Conservation (phyloP, 495 filamentous ascomycete species). For the Cercophora samala region DNA sequence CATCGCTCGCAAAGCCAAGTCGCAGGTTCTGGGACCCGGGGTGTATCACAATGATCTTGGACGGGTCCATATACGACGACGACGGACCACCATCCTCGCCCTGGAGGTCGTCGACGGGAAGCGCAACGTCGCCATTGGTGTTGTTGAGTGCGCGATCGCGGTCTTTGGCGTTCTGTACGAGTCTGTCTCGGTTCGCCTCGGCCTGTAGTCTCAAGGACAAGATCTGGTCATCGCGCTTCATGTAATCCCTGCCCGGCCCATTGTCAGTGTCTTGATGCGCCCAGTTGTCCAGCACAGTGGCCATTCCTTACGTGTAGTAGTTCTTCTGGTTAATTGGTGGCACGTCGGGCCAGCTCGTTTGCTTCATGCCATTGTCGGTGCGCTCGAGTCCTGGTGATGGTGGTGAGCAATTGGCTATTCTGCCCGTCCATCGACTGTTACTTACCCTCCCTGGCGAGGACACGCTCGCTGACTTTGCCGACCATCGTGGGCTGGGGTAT, state of each 20-base stretch:
- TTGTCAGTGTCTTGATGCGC: constrained; percentile 21
- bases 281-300: neutral
- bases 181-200: constrained; percentile 73
- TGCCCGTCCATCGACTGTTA: neutral
- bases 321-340: constrained; percentile 97
- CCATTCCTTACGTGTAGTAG: constrained; percentile 86
- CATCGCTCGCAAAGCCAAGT: constrained; percentile 90
- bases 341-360: constrained; percentile 89
- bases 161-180: constrained; percentile 81
- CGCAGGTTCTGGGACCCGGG: constrained; percentile 96
- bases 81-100: constrained; percentile 57
- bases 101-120: constrained; percentile 54
- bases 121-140: constrained; percentile 59
- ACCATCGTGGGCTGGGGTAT: constrained; percentile 40
- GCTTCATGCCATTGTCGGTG: constrained; percentile 96
- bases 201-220: constrained; percentile 80
- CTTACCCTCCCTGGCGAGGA: constrained; percentile 50
- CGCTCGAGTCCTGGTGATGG: constrained; percentile 71
- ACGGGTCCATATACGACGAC: constrained; percentile 62
- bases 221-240: constrained; percentile 96
- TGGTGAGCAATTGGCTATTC: constrained; percentile 15
- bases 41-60: constrained; percentile 93
- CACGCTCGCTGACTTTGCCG: constrained; percentile 53
- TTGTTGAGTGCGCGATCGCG: constrained; percentile 78
- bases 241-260: constrained; percentile 68